Conservation (phyloP, 148 eudicot genomes). For the Cornus florida region DNA sequence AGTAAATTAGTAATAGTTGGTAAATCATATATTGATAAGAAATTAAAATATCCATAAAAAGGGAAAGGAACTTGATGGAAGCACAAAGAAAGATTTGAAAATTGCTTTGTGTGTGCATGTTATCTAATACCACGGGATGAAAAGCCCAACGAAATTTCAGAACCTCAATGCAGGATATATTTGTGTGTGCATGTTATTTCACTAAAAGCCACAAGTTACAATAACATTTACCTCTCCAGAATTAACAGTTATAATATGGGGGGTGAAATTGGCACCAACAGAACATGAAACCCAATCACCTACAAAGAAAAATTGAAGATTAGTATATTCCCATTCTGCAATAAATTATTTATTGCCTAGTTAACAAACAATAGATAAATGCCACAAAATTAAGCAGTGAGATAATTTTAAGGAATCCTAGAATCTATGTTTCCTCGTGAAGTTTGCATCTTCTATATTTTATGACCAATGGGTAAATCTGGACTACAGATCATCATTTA, state of each 20-base stretch:
- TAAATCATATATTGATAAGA: background rate
- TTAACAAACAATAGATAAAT: background rate
- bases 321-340: background rate
- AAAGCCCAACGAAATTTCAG: background rate
- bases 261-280: slow-evolving; percentile 88
- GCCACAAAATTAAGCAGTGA: background rate
- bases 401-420: background rate
- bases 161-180: too few species aligned
- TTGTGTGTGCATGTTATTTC: background rate
- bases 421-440: background rate
- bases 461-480: background rate
- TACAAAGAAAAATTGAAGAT: slow-evolving; percentile 24
- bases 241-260: slow-evolving; percentile 87
- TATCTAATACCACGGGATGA: background rate
- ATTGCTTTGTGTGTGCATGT: too few species aligned
- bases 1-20: background rate
- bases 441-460: slow-evolving; percentile 5
- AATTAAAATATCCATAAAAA: background rate
- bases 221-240: slow-evolving; percentile 81
- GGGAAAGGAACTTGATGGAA: background rate
- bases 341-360: background rate
- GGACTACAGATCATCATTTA: background rate
- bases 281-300: slow-evolving; percentile 85
- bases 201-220: background rate
- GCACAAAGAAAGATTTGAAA: background rate